A percentile compares a stretch with the other conserved stretches of the same genome.
phyloP scores from a whole-genome alignment of 768 basidiomycete genomes.

The Mycena filopes region DNA sequence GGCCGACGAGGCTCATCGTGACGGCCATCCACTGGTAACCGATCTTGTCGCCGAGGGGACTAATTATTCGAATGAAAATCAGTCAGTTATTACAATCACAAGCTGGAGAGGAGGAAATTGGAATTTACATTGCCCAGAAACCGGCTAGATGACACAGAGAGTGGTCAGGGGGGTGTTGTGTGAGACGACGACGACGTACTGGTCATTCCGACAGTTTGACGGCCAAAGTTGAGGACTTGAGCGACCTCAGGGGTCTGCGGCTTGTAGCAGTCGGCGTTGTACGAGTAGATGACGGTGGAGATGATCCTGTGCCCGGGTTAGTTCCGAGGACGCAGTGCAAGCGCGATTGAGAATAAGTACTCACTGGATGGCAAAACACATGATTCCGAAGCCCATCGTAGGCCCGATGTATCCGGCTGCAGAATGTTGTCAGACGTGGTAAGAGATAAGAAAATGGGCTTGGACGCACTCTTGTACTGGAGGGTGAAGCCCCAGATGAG shows the following conservation, averaged over 20 bases:
- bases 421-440: not conserved
- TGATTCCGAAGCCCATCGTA: slow-evolving; percentile 25
- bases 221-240: slow-evolving; percentile 30
- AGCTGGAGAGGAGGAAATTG: not conserved
- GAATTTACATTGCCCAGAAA: slow-evolving; percentile 25
- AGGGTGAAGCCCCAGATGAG: slow-evolving; percentile 26
- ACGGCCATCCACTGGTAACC: slow-evolving; percentile 26
- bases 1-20: slow-evolving; percentile 14
- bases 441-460: not conserved
- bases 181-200: slow-evolving; percentile 6
- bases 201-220: slow-evolving; percentile 31
- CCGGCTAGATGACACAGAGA: slow-evolving; percentile 4
- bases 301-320: slow-evolving; percentile 11
- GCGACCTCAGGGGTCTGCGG: slow-evolving; percentile 26
- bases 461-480: slow-evolving; percentile 27
- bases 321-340: too few relatives aligned
- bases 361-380: slow-evolving; percentile 30
- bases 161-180: not conserved
- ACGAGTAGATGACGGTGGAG: slow-evolving; percentile 16
- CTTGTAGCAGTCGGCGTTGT: slow-evolving; percentile 24
- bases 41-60: slow-evolving; percentile 24
- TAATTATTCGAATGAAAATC: too few relatives aligned
- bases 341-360: not conserved
- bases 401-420: slow-evolving; percentile 23
- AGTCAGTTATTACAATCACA: not conserved